Evolutionary conservation across 306 rosid genomes (phyloP).

Genomic region (Castanopsis chinensis): DNA sequence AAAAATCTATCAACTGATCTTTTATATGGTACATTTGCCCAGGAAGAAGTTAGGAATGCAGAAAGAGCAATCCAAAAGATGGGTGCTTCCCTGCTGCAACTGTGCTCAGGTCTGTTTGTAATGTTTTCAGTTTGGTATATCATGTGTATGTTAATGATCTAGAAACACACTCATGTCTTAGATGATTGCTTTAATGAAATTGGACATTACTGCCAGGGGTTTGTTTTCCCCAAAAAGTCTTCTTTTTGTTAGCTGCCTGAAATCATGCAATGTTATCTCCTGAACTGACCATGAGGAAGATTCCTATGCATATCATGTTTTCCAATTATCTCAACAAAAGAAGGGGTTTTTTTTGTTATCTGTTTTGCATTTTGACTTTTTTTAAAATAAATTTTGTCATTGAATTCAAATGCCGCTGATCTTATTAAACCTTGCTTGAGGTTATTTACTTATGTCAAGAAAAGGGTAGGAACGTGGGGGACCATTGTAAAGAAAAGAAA

Average conservation of each 20-base stretch:
- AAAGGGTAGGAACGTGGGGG: not conserved
- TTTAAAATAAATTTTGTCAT: too few species aligned
- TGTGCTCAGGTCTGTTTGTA: constrained; percentile 57
- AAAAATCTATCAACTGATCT: constrained; percentile 5
- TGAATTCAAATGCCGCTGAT: not conserved
- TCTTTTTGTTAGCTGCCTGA: not conserved
- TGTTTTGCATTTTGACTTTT: too few species aligned
- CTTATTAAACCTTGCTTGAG: not conserved
- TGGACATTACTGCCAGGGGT: not conserved
- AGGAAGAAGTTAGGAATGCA: constrained; percentile 83
- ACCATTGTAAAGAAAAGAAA: not conserved
- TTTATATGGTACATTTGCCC: constrained; percentile 18
- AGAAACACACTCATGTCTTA: not conserved
- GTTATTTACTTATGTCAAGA: not conserved
- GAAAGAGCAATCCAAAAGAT: constrained; percentile 70
- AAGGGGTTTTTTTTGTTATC: too few species aligned
- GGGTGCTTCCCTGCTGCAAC: constrained; percentile 75
- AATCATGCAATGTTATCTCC: not conserved
- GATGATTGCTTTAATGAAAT: constrained; percentile 1
- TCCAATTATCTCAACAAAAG: too few species aligned
- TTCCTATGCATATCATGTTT: too few species aligned
- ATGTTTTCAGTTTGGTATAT: not conserved
- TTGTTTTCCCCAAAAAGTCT: not conserved
- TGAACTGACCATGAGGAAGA: not conserved
- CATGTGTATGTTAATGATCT: not conserved